These are phyloP conservation scores for Mycena capillaripes DNA, from an alignment of 768 basidiomycete species.

Conservation along the genomic window DNA sequence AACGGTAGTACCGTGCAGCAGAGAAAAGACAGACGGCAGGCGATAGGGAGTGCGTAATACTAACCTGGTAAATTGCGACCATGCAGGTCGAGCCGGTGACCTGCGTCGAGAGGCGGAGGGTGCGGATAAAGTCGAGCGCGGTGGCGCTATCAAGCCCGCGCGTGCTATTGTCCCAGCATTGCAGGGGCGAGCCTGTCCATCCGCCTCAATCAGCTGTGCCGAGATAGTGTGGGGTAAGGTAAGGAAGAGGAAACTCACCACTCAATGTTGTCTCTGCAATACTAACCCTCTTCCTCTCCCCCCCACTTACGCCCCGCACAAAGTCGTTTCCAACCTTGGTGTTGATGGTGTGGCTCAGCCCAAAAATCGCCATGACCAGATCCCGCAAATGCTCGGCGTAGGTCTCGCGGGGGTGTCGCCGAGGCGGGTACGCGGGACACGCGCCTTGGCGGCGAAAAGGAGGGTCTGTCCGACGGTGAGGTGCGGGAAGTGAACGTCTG, in stretches of 20 bases:
- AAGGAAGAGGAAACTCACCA: conserved; percentile 39
- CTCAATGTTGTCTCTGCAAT: conserved; percentile 66
- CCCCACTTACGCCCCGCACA: conserved; percentile 68
- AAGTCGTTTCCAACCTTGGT: conserved; percentile 76
- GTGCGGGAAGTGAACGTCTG: conserved; percentile 64
- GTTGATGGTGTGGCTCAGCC: conserved; percentile 69
- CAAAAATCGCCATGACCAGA: conserved; percentile 67
- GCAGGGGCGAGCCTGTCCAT: conserved; percentile 50
- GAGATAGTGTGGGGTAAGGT: neutral
- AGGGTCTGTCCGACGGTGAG: conserved; percentile 64
- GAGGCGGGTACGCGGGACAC: conserved; percentile 54
- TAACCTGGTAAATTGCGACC: conserved; percentile 58
- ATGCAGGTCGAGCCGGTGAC: conserved; percentile 55
- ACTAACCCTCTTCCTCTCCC: conserved; percentile 73
- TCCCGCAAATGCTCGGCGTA: conserved; percentile 55
- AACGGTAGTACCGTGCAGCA: no score
- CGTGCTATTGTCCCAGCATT: conserved; percentile 64
- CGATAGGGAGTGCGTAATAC: no score
- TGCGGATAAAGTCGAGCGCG: conserved; percentile 62
- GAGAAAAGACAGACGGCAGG: no score
- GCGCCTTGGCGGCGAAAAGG: conserved; percentile 66
- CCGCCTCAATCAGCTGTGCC: neutral
- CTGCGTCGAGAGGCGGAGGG: conserved; percentile 58
- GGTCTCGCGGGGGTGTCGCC: conserved; percentile 49
- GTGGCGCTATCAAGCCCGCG: conserved; percentile 46